Evolutionary conservation across 2,329 filamentous ascomycete species (phyloP).

Genomic region (Pseudogymnoascus sp.): DNA sequence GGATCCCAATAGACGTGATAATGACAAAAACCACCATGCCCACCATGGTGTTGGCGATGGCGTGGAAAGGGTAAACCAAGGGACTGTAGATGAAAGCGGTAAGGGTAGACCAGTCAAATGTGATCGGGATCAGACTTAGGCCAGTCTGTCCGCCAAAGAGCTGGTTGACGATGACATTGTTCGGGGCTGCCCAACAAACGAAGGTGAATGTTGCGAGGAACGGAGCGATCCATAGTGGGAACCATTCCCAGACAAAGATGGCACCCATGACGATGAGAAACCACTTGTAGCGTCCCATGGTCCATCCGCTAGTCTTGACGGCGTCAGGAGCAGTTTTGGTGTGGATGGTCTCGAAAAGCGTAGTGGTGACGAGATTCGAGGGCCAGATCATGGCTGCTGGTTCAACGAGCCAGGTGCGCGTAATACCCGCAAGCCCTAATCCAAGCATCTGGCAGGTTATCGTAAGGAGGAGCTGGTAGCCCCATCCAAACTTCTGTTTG

Average conservation of each 20-base stretch:
- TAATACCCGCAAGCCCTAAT: constrained; percentile 54
- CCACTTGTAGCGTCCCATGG: constrained; percentile 38
- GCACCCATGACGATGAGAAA: constrained; percentile 36
- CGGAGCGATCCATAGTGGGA: constrained; percentile 53
- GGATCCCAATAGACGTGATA: constrained; percentile 48
- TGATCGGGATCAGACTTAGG: constrained; percentile 58
- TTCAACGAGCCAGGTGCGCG: constrained; percentile 48
- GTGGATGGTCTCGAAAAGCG: constrained; percentile 37
- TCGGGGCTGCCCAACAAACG: constrained; percentile 60
- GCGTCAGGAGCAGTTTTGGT: constrained; percentile 36
- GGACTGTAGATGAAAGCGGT: constrained; percentile 61
- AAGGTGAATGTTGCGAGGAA: constrained; percentile 65
- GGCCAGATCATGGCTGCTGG: constrained; percentile 61
- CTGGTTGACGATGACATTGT: constrained; percentile 60
- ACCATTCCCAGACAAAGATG: constrained; percentile 46
- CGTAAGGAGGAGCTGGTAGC: constrained; percentile 51
- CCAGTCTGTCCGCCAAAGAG: constrained; percentile 62
- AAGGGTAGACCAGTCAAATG: constrained; percentile 68
- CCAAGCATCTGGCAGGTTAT: constrained; percentile 56
- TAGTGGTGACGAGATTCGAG: constrained; percentile 42
- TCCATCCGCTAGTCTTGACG: constrained; percentile 39
- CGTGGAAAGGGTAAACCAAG: constrained; percentile 34
- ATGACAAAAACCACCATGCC: constrained; percentile 54
- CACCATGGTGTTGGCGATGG: constrained; percentile 46
- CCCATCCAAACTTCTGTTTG: constrained; percentile 56